Evolutionary conservation across 2,329 filamentous ascomycete species (phyloP), one percentile per base, ranked within the genome.

Genomic region (Pseudogymnoascus sp.): DNA sequence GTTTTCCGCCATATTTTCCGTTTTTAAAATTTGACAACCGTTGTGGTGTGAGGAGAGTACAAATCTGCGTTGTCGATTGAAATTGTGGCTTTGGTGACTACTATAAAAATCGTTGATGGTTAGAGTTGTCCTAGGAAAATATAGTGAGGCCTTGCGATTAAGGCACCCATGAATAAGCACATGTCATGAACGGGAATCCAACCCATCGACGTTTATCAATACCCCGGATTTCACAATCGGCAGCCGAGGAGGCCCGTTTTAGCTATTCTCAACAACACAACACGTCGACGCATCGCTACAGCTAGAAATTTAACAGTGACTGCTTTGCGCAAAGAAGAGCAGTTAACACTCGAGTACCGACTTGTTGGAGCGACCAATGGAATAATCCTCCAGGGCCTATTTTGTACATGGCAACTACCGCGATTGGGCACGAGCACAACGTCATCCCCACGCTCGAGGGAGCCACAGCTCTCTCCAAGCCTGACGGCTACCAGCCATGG

Each of bases 1-100:
- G 67, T 88, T 83, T 73, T 87, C 85, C 37, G 85, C 80, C 84
- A 87, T 87, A 23, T 60, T 60, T 63, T n/a, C 5, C 2, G 3
- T 23, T 53, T 21, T 53, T 53, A 25, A 33, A 25, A 33, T 53
- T 62, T 56, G 18, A 25, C 4, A 44, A 33, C 40, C 11, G 37
- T 62, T 62, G 23, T 21, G 40, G 31, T 60, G 28, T 14, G 33
- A 33, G 5, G 11, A 14, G 16, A 31, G 50, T 56, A 56, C 12
- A 40, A 40, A 60, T 60, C 21, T 16, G 33, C 10, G 14, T 1
- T n/a, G 37, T 5, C 18, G 33, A 40, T 33, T 23, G 16, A 31
- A 25, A 31, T 40, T 60, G 59, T 40, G 31, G 11, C 31, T 28
- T 16, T 56, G 50, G 28, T 56, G 50, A 35, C 50, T 14, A 18